phyloP scores from a whole-genome alignment of 2,329 filamentous ascomycete species.

The Orbilia brochopaga region DNA sequence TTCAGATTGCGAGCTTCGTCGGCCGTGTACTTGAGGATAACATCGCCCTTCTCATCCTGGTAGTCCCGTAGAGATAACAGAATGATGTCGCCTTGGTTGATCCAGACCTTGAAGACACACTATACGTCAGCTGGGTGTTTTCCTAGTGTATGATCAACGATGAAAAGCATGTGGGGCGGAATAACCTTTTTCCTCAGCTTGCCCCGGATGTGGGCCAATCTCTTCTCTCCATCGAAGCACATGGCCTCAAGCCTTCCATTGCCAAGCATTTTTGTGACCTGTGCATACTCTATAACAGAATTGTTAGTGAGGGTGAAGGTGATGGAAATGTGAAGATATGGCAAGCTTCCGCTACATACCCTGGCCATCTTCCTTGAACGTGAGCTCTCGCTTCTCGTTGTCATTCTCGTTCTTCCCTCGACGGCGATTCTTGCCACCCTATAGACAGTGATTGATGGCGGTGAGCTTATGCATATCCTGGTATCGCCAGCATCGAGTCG shows the following conservation, averaged over 20 bases:
- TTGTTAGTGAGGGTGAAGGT: conserved; percentile 3
- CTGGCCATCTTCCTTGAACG: conserved; percentile 98
- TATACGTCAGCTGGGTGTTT: conserved; percentile 1
- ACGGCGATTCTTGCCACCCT: conserved; percentile 98
- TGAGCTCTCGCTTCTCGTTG: conserved; percentile 97
- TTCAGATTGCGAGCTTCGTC: conserved; percentile 96
- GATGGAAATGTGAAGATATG: conserved; percentile 13
- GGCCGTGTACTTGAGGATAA: conserved; percentile 92
- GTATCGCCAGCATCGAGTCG: conserved; percentile 52
- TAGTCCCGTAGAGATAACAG: conserved; percentile 86
- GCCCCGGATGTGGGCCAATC: conserved; percentile 84
- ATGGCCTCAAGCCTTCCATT: conserved; percentile 91
- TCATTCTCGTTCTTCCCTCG: conserved; percentile 99
- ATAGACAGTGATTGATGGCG: conserved; percentile 55
- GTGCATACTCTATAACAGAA: conserved; percentile 69
- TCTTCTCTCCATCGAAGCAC: conserved; percentile 93
- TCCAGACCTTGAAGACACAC: conserved; percentile 71
- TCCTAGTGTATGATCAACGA: neutral
- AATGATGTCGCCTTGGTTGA: conserved; percentile 97
- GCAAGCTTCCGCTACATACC: conserved; percentile 59
- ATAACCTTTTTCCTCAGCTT: conserved; percentile 90
- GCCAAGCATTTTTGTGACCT: conserved; percentile 93
- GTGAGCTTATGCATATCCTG: neutral
- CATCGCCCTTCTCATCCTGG: conserved; percentile 91
- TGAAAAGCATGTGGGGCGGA: neutral